A percentile compares a stretch with the other conserved stretches of the same genome.
Conservation (phyloP, 805 yeast genomes). For the Monosporozyma solicola region DNA sequence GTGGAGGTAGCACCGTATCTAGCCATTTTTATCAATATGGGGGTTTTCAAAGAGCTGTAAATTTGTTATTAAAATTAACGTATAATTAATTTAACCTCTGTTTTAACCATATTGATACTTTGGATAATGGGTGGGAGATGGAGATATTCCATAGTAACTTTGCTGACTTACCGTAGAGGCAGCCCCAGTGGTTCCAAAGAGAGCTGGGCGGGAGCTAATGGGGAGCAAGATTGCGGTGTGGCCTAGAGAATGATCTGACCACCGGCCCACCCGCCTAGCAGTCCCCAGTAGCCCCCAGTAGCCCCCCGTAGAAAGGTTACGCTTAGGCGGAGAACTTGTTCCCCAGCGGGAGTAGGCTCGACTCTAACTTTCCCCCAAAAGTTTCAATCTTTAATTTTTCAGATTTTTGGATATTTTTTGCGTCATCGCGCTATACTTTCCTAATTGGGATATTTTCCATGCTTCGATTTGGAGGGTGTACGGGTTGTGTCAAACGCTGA, state of each 20-base stretch:
- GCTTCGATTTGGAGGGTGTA: neutral
- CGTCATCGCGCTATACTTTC: neutral
- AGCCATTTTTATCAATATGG: slow-evolving; percentile 53
- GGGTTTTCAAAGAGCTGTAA: slow-evolving; percentile 1
- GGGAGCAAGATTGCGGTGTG: neutral
- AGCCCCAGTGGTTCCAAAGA: neutral
- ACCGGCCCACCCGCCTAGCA: no score
- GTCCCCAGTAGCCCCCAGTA: no score
- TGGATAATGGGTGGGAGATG: neutral
- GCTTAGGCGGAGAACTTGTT: neutral
- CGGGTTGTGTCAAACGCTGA: neutral
- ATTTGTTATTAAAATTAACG: neutral
- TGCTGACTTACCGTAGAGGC: neutral
- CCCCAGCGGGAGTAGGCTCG: neutral
- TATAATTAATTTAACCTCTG: neutral
- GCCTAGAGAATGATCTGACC: neutral
- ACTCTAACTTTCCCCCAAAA: no score
- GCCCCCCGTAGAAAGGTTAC: no score
- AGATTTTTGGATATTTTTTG: neutral
- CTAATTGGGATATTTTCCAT: neutral
- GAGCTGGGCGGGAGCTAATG: neutral
- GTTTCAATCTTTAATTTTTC: neutral
- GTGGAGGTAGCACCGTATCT: slow-evolving; percentile 99
- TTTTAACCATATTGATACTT: slow-evolving; percentile 1
- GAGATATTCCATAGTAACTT: neutral